phyloP scores from a whole-genome alignment of 1,284 basidiomycete species.

The Puccinia sorghi region DNA sequence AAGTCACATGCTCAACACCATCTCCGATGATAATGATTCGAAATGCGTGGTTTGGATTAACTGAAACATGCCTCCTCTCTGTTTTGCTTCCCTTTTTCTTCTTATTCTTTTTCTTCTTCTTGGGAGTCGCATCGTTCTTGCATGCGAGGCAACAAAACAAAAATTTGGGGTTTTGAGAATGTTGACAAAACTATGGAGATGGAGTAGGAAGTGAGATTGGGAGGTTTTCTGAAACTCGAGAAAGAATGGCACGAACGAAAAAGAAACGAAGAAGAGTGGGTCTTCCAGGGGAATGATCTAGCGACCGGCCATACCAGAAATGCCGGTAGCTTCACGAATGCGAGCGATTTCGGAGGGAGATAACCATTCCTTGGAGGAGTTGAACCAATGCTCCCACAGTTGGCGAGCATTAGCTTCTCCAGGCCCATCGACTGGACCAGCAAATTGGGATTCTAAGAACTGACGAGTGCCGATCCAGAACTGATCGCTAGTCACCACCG shows the following conservation, averaged over 20 bases:
- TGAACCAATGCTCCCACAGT: slow-evolving; percentile 56
- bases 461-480: slow-evolving; percentile 51
- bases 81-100: no score
- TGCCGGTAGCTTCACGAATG: slow-evolving; percentile 54
- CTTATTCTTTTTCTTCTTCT: neutral
- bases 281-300: slow-evolving; percentile 18
- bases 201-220: neutral
- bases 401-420: slow-evolving; percentile 52
- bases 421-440: slow-evolving; percentile 18
- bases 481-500: slow-evolving; percentile 44
- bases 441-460: slow-evolving; percentile 51
- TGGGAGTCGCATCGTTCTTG: neutral
- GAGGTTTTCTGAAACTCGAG: neutral
- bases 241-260: neutral
- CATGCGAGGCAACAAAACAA: neutral
- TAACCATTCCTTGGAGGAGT: slow-evolving; percentile 55
- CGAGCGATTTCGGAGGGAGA: slow-evolving; percentile 55
- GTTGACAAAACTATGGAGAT: no score
- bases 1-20: neutral
- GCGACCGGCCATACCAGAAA: slow-evolving; percentile 56
- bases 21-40: no score
- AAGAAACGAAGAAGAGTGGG: neutral
- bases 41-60: neutral
- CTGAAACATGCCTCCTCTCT: no score
- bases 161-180: neutral